Conservation (phyloP, 164 flowering plant genomes). For the Euptelea pleiosperma region DNA sequence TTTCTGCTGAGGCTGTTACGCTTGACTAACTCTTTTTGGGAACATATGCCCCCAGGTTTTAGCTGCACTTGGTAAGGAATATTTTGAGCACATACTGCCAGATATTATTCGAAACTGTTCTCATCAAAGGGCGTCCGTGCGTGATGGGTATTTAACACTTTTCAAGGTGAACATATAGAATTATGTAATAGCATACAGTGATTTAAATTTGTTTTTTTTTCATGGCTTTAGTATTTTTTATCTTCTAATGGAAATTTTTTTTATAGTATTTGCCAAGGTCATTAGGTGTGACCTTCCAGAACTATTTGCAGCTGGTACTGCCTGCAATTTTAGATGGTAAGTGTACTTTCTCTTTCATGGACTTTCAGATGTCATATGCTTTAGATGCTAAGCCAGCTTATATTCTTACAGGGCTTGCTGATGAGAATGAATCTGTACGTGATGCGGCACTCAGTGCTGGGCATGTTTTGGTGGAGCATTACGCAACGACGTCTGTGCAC, state of each 20-base stretch:
- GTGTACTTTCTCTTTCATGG: background rate
- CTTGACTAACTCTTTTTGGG: too few relatives aligned
- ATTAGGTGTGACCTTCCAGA: conserved; percentile 87
- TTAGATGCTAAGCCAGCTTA: conserved; percentile 6
- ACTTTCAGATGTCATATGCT: background rate
- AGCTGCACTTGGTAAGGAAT: conserved; percentile 86
- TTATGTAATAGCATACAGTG: background rate
- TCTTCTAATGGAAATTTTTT: conserved; percentile 5
- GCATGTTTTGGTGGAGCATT: conserved; percentile 95
- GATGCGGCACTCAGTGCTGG: conserved; percentile 99
- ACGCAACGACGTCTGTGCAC: conserved; percentile 83
- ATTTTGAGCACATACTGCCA: conserved; percentile 85
- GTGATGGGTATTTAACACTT: conserved; percentile 92
- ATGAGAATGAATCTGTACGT: conserved; percentile 99
- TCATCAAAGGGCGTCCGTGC: conserved; percentile 87
- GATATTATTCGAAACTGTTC: conserved; percentile 87
- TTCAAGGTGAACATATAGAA: conserved; percentile 59
- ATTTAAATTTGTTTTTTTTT: background rate
- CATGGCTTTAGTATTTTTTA: background rate
- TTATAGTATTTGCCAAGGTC: conserved; percentile 90
- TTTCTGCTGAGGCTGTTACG: background rate
- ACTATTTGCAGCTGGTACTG: conserved; percentile 85
- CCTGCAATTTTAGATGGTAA: conserved; percentile 97
- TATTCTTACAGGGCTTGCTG: conserved; percentile 76
- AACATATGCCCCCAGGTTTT: conserved; percentile 54